A percentile compares a stretch with the other conserved stretches of the same genome.
These are phyloP conservation scores for Wickerhamiella slavikovae DNA, from an alignment of 805 yeast genomes.

Conservation along the genomic window DNA sequence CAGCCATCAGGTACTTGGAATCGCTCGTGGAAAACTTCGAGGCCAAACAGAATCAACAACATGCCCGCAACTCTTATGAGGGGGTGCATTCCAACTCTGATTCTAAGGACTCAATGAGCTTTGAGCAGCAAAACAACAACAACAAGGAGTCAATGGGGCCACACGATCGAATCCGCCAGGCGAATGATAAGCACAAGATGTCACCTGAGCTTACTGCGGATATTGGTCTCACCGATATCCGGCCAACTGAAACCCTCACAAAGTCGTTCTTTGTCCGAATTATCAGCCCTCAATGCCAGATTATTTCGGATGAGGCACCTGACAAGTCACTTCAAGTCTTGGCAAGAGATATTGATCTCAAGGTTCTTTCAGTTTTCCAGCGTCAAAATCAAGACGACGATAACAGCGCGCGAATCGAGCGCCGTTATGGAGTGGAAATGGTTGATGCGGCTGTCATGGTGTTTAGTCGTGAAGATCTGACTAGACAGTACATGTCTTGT, in stretches of 20 bases:
- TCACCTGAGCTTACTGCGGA: conserved; percentile 2
- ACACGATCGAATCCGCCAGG: too few relatives aligned
- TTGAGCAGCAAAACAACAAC: background rate
- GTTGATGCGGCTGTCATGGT: conserved; percentile 55
- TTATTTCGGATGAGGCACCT: conserved; percentile 29
- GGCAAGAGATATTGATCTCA: conserved; percentile 49
- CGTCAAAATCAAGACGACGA: conserved; percentile 21
- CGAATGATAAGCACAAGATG: background rate
- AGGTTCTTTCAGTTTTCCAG: conserved; percentile 44
- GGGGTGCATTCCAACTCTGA: background rate
- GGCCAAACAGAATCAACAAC: background rate
- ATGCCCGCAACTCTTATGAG: background rate
- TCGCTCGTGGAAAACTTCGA: conserved; percentile 25
- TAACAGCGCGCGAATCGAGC: conserved; percentile 32
- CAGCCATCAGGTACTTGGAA: conserved; percentile 29
- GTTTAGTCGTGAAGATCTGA: conserved; percentile 30
- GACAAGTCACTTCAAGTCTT: conserved; percentile 48
- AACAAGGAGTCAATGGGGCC: background rate
- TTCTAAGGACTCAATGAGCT: background rate
- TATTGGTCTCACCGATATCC: conserved; percentile 26
- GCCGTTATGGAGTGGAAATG: conserved; percentile 47
- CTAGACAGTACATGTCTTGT: conserved; percentile 22
- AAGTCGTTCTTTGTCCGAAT: conserved; percentile 48
- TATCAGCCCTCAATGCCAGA: conserved; percentile 67
- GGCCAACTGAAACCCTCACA: conserved; percentile 18